Percentiles rank a stretch among this genome's conserved stretches.
Conservation (phyloP, 345 rosid species). For the Raphanus raphanistrum region DNA sequence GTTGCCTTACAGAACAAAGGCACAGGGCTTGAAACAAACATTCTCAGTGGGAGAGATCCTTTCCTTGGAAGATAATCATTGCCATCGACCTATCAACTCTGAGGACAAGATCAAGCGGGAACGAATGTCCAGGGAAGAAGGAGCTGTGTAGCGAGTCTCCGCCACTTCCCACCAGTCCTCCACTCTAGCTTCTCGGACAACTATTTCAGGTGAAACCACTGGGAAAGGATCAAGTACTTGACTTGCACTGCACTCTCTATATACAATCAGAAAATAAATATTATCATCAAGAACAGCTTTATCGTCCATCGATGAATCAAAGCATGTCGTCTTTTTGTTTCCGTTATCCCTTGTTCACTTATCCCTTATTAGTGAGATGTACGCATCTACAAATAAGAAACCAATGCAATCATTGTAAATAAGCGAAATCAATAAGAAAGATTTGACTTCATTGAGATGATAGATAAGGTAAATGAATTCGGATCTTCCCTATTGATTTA, state of each 20-base stretch:
- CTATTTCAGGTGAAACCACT: constrained; percentile 65
- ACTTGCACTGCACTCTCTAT: constrained; percentile 63
- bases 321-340: too few relatives aligned
- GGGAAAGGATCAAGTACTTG: constrained; percentile 78
- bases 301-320: too few relatives aligned
- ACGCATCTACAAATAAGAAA: too few relatives aligned
- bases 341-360: too few relatives aligned
- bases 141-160: constrained; percentile 86
- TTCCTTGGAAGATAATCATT: constrained; percentile 81
- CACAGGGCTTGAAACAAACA: constrained; percentile 44
- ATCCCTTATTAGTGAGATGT: too few relatives aligned
- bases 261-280: too few relatives aligned
- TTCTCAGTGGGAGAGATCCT: constrained; percentile 74
- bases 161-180: constrained; percentile 98
- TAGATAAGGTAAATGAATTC: too few relatives aligned
- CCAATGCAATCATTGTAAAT: too few relatives aligned
- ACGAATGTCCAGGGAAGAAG: constrained; percentile 85
- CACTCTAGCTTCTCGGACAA: constrained; percentile 87
- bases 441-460: too few relatives aligned
- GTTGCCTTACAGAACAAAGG: background rate
- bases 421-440: too few relatives aligned
- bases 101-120: constrained; percentile 77
- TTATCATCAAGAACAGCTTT: too few relatives aligned
- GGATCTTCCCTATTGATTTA: too few relatives aligned
- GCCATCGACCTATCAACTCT: constrained; percentile 75